Conservation (phyloP, 2,329 filamentous ascomycete species). For the Annulohypoxylon truncatum region DNA sequence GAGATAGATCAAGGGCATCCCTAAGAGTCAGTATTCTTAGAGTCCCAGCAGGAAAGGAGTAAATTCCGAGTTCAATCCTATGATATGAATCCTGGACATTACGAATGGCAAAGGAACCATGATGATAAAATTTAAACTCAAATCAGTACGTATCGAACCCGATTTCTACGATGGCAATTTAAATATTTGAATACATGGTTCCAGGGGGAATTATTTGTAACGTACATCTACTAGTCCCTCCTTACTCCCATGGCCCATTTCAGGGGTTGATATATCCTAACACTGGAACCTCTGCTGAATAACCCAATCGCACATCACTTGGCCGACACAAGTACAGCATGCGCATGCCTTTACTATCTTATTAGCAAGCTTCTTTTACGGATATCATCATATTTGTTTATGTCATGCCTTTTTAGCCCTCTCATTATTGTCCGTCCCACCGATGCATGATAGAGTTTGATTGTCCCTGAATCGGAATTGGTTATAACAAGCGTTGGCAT, state of each 20-base stretch:
- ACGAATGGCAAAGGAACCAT: too few relatives aligned
- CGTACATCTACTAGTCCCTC: neutral
- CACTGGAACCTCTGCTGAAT: constrained; percentile 44
- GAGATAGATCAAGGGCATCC: too few relatives aligned
- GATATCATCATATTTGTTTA: neutral
- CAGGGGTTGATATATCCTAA: constrained; percentile 27
- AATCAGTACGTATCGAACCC: too few relatives aligned
- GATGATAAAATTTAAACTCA: too few relatives aligned
- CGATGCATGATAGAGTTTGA: constrained; percentile 53
- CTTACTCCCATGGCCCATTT: neutral
- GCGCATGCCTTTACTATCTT: constrained; percentile 48
- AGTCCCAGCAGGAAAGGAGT: too few relatives aligned
- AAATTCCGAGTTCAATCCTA: too few relatives aligned
- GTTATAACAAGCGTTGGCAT: constrained; percentile 57
- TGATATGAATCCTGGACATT: too few relatives aligned
- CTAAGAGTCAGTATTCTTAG: too few relatives aligned
- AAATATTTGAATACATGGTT: neutral
- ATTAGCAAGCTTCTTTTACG: constrained; percentile 1
- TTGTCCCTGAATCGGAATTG: constrained; percentile 51
- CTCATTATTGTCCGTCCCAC: constrained; percentile 50
- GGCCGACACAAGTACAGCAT: constrained; percentile 53
- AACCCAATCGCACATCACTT: constrained; percentile 54
- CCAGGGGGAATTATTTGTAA: neutral
- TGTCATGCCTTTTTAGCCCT: constrained; percentile 49
- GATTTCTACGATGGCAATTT: too few relatives aligned